Conservation (phyloP, 225 moss, liverwort and hornwort species). For the Straminergon stramineum region DNA sequence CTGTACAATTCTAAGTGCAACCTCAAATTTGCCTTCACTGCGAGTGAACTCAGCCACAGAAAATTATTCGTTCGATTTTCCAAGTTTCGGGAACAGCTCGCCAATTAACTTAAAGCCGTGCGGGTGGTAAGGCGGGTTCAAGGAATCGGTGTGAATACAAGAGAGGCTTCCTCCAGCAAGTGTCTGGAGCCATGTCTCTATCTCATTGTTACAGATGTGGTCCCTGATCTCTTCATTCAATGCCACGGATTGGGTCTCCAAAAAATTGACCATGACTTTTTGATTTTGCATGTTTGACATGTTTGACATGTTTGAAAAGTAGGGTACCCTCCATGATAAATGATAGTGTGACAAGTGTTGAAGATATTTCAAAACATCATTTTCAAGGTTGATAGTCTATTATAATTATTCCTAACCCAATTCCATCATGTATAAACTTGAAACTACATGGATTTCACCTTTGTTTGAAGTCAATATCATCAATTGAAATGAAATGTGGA, state of each 20-base stretch:
- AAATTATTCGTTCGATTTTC: background rate
- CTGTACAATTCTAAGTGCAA: background rate
- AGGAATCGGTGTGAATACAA: background rate
- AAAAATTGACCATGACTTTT: background rate
- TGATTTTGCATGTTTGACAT: background rate
- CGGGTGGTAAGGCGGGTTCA: background rate
- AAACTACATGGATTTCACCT: background rate
- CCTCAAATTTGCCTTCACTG: no score
- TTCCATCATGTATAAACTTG: background rate
- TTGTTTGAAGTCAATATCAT: background rate
- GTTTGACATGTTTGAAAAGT: background rate
- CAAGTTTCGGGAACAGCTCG: background rate
- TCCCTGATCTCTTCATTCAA: background rate
- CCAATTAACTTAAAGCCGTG: background rate
- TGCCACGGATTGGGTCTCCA: background rate
- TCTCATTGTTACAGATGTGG: background rate
- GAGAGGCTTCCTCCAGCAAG: background rate
- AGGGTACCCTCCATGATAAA: background rate
- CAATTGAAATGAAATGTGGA: background rate
- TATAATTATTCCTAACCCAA: background rate
- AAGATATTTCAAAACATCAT: background rate
- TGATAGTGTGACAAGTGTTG: background rate
- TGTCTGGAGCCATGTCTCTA: background rate
- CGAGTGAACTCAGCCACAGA: no score
- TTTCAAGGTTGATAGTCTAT: background rate